These are phyloP conservation scores for Zymoseptoria tritici DNA, from an alignment of 2,329 filamentous ascomycete genomes.

Conservation along the genomic window DNA sequence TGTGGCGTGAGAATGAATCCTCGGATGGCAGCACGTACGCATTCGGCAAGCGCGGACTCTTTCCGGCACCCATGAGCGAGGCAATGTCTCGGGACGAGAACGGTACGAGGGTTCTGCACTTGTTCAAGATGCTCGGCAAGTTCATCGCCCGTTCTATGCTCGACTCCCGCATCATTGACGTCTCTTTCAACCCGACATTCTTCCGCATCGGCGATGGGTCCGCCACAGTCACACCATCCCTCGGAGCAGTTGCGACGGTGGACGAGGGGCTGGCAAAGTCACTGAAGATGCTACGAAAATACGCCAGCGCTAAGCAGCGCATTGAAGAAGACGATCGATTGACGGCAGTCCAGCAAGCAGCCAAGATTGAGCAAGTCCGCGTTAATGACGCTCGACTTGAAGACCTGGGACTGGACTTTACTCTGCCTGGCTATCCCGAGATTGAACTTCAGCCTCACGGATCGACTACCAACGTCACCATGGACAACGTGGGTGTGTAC, in stretches of 20 bases:
- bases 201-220: conserved; percentile 80
- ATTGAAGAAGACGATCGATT: conserved; percentile 66
- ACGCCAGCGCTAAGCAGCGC: conserved; percentile 71
- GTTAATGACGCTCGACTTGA: conserved; percentile 74
- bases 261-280: conserved; percentile 82
- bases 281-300: conserved; percentile 78
- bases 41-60: conserved; percentile 75
- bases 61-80: conserved; percentile 82
- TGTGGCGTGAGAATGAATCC: conserved; percentile 89
- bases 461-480: conserved; percentile 66
- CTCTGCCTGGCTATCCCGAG: conserved; percentile 77
- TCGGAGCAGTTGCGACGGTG: conserved; percentile 83
- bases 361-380: conserved; percentile 59
- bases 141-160: conserved; percentile 98
- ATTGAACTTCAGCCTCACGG: conserved; percentile 78
- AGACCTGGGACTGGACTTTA: conserved; percentile 88
- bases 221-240: conserved; percentile 64
- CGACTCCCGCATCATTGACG: conserved; percentile 93
- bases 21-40: conserved; percentile 70
- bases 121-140: conserved; percentile 91
- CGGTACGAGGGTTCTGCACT: conserved; percentile 77
- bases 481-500: conserved; percentile 85
- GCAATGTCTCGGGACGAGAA: conserved; percentile 66
- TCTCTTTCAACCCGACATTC: conserved; percentile 95
- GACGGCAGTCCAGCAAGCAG: conserved; percentile 61